Evolutionary conservation across 257 asterid genomes (phyloP).

Genomic region (Dorcoceras hygrometricum): DNA sequence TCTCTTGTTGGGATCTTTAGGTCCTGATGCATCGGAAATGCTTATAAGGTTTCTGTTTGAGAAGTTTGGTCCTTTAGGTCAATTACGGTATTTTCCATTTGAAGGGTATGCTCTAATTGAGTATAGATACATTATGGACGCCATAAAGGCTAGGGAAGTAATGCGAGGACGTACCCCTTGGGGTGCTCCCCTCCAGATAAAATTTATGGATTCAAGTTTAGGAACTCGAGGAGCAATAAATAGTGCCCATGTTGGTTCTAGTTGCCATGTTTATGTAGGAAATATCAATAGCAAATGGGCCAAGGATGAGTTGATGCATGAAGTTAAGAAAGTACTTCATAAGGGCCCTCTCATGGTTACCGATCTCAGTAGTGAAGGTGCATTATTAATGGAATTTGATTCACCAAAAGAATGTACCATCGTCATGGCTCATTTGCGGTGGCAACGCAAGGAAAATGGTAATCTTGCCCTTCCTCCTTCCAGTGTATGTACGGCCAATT

Average conservation of each 20-base stretch:
- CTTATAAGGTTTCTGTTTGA: conserved; percentile 69
- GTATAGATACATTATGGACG: conserved; percentile 72
- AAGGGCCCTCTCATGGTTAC: conserved; percentile 70
- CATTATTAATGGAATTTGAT: conserved; percentile 72
- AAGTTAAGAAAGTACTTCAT: conserved; percentile 59
- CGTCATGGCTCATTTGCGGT: conserved; percentile 62
- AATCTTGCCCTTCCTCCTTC: conserved; percentile 38
- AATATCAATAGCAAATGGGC: conserved; percentile 68
- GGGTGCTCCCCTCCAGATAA: conserved; percentile 68
- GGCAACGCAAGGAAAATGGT: conserved; percentile 60
- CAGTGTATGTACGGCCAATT: conserved; percentile 39
- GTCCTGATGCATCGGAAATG: conserved; percentile 78
- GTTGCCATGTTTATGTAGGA: conserved; percentile 77
- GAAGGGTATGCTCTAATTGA: conserved; percentile 73
- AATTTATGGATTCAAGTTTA: conserved; percentile 71
- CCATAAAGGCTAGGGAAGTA: conserved; percentile 77
- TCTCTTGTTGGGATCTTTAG: conserved; percentile 78
- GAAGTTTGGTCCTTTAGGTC: conserved; percentile 69
- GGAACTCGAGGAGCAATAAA: conserved; percentile 67
- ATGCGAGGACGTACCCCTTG: conserved; percentile 77
- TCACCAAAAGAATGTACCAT: conserved; percentile 85
- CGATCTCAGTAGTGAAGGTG: conserved; percentile 76
- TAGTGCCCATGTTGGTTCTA: conserved; percentile 66
- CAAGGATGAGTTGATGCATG: conserved; percentile 78
- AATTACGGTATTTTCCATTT: conserved; percentile 47